Percentiles rank a stretch among this genome's conserved stretches.
Evolutionary conservation across 306 rosid genomes (phyloP).

Genomic region (Arachis hypogaea): DNA sequence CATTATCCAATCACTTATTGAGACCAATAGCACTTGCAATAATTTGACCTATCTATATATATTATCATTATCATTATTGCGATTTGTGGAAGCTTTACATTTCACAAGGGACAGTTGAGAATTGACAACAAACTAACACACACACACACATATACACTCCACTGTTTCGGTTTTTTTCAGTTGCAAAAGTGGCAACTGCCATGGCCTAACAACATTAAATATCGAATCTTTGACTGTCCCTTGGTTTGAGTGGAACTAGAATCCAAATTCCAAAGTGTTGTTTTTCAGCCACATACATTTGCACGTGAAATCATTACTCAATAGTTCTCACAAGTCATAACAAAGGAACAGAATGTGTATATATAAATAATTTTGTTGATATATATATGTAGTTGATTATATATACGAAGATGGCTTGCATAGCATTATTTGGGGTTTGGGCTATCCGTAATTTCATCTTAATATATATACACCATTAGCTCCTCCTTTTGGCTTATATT

Average conservation of each 20-base stretch:
- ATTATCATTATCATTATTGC: neutral
- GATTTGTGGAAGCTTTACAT: neutral
- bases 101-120: neutral
- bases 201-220: neutral
- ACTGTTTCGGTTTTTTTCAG: neutral
- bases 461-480: neutral
- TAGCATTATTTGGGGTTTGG: neutral
- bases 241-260: neutral
- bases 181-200: slow-evolving; percentile 19
- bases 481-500: too few relatives aligned
- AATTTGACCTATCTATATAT: neutral
- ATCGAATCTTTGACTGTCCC: slow-evolving; percentile 24
- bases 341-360: neutral
- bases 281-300: slow-evolving; percentile 3
- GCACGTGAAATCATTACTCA: slow-evolving; percentile 20
- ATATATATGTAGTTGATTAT: too few relatives aligned
- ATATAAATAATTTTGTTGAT: too few relatives aligned
- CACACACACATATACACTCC: neutral
- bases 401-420: neutral
- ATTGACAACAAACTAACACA: slow-evolving; percentile 23
- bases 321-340: neutral
- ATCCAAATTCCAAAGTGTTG: neutral
- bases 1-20: neutral
- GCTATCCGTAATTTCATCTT: neutral
- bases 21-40: neutral